phyloP scores from a whole-genome alignment of 202 grass and related monocot species.

The Panicum virgatum region DNA sequence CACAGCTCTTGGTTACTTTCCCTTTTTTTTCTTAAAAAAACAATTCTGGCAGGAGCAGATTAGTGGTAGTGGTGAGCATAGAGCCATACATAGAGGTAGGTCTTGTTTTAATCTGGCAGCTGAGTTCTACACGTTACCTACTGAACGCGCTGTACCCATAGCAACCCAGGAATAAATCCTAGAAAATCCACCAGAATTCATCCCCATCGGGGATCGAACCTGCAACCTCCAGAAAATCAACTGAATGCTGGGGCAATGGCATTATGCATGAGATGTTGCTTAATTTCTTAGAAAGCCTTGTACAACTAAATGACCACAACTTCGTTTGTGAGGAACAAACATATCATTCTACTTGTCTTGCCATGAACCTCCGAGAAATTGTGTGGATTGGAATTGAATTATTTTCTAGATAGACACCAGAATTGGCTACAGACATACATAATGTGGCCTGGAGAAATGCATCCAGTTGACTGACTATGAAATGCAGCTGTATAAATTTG shows the following conservation, averaged over 20 bases:
- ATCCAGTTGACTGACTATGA: background rate
- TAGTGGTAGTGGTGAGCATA: background rate
- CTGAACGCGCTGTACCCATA: too few relatives aligned
- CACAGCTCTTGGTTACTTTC: background rate
- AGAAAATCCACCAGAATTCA: too few relatives aligned
- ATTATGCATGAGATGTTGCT: background rate
- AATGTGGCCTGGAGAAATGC: background rate
- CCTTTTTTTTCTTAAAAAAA: background rate
- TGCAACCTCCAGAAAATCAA: too few relatives aligned
- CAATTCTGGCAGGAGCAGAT: background rate
- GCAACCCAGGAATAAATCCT: too few relatives aligned
- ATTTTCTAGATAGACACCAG: background rate
- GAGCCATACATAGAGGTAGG: background rate
- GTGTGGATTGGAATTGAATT: background rate
- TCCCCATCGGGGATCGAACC: too few relatives aligned
- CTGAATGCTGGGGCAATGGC: too few relatives aligned
- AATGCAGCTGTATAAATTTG: background rate
- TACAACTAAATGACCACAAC: background rate
- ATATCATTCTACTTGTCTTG: slow-evolving; percentile 7
- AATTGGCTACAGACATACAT: background rate
- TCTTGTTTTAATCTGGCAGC: background rate
- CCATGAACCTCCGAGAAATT: background rate
- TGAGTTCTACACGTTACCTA: too few relatives aligned
- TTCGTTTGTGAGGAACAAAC: background rate
- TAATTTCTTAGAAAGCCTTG: background rate